Evolutionary conservation across 306 rosid genomes (phyloP).

Genomic region (Spatholobus suberectus): DNA sequence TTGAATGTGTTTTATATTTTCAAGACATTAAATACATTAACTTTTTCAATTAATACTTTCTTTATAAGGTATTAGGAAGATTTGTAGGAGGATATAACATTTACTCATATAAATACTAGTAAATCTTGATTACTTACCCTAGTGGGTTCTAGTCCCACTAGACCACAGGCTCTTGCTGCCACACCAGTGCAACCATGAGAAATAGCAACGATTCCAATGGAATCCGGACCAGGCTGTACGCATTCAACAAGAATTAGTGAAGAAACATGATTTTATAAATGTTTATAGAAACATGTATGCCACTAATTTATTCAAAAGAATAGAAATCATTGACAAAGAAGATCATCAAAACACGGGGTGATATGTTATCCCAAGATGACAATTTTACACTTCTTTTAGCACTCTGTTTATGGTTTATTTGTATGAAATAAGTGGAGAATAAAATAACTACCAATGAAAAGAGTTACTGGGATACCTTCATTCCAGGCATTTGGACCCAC

Average conservation of each 20-base stretch:
- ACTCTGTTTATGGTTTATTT: neutral
- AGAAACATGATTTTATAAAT: neutral
- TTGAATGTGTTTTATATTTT: no score
- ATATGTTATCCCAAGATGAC: neutral
- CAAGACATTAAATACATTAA: no score
- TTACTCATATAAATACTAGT: neutral
- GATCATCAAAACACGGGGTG: neutral
- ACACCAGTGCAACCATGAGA: conserved; percentile 99
- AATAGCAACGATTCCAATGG: conserved; percentile 99
- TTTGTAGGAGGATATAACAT: no score
- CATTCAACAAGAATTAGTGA: conserved; percentile 28
- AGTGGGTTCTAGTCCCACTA: conserved; percentile 99
- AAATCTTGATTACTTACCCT: conserved; percentile 67
- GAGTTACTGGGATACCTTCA: conserved; percentile 69
- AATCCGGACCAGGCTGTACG: conserved; percentile 99
- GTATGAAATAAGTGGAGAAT: neutral
- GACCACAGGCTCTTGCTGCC: conserved; percentile 99
- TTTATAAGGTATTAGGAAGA: no score
- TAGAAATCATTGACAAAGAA: neutral
- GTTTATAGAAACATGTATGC: neutral
- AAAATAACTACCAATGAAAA: neutral
- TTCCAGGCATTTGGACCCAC: conserved; percentile 99
- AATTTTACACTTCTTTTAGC: neutral
- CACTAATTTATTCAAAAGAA: conserved; percentile 2
- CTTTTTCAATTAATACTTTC: no score